phyloP scores from a whole-genome alignment of 306 rosid genomes.

The Ammopiptanthus mongolicus region DNA sequence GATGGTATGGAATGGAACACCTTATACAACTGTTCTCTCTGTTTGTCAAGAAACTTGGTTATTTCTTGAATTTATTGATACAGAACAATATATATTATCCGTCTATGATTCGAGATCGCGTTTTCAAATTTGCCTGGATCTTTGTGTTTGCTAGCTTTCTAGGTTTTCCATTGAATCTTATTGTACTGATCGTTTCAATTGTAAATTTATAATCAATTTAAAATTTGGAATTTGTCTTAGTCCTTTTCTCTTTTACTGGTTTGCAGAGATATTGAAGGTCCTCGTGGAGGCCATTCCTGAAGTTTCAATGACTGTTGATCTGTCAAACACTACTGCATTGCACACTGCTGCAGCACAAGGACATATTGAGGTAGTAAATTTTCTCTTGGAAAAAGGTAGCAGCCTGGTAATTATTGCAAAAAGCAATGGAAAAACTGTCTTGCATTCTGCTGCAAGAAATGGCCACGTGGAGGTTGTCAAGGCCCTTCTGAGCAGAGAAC shows the following conservation, averaged over 20 bases:
- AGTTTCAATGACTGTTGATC: conserved; percentile 71
- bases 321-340: conserved; percentile 68
- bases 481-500: conserved; percentile 54
- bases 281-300: conserved; percentile 61
- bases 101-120: not conserved
- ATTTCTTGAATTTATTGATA: not conserved
- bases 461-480: conserved; percentile 58
- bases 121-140: not conserved
- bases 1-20: not conserved
- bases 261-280: conserved; percentile 63
- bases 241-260: conserved; percentile 6
- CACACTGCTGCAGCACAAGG: conserved; percentile 84
- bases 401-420: conserved; percentile 47
- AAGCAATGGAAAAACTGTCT: conserved; percentile 72
- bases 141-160: not conserved
- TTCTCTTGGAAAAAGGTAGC: conserved; percentile 49
- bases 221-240: conserved; percentile 8
- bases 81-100: not conserved
- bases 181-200: not conserved
- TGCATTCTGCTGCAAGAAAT: conserved; percentile 77
- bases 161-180: not conserved
- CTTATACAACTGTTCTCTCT: not conserved
- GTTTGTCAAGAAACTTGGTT: not conserved
- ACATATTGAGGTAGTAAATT: conserved; percentile 47
- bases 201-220: not conserved